phyloP scores from a whole-genome alignment of 441 rosid species.

The Bruguiera hainesii region DNA sequence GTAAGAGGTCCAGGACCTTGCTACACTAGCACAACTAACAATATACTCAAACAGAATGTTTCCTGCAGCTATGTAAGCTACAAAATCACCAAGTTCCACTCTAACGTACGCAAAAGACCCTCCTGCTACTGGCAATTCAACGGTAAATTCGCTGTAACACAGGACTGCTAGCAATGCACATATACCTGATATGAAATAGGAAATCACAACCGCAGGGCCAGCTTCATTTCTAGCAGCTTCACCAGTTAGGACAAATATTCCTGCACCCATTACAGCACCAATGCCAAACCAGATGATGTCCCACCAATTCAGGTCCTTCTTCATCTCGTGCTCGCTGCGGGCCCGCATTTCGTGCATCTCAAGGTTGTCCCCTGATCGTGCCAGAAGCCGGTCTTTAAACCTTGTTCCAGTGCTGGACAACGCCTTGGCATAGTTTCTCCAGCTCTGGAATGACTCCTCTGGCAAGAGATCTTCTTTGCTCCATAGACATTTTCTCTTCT shows the following conservation, averaged over 20 bases:
- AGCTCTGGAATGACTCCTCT: slow-evolving; percentile 65
- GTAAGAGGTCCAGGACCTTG: slow-evolving; percentile 87
- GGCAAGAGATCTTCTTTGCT: slow-evolving; percentile 72
- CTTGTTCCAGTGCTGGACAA: slow-evolving; percentile 51
- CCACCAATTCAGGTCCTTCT: slow-evolving; percentile 79
- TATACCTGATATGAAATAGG: slow-evolving; percentile 67
- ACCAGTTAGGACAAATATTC: slow-evolving; percentile 82
- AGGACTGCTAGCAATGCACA: slow-evolving; percentile 93
- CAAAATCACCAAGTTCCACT: slow-evolving; percentile 81
- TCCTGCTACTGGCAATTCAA: slow-evolving; percentile 88
- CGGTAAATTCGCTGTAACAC: slow-evolving; percentile 90
- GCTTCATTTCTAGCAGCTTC: slow-evolving; percentile 41
- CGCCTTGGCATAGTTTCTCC: slow-evolving; percentile 53
- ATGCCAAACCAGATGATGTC: slow-evolving; percentile 93
- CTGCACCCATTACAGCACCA: slow-evolving; percentile 79
- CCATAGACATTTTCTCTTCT: slow-evolving; percentile 61
- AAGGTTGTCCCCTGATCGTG: slow-evolving; percentile 60
- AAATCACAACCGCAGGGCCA: slow-evolving; percentile 79
- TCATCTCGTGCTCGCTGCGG: slow-evolving; percentile 74
- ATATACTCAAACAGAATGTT: slow-evolving; percentile 71
- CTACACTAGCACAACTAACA: slow-evolving; percentile 72
- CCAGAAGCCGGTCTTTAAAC: slow-evolving; percentile 49
- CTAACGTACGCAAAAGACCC: slow-evolving; percentile 85
- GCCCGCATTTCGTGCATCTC: slow-evolving; percentile 70
- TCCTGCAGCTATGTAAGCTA: slow-evolving; percentile 82